A percentile compares a stretch with the other conserved stretches of the same genome.
phyloP scores from a whole-genome alignment of 352 stramenopile species.

The Halophytophthora batemanensis region DNA sequence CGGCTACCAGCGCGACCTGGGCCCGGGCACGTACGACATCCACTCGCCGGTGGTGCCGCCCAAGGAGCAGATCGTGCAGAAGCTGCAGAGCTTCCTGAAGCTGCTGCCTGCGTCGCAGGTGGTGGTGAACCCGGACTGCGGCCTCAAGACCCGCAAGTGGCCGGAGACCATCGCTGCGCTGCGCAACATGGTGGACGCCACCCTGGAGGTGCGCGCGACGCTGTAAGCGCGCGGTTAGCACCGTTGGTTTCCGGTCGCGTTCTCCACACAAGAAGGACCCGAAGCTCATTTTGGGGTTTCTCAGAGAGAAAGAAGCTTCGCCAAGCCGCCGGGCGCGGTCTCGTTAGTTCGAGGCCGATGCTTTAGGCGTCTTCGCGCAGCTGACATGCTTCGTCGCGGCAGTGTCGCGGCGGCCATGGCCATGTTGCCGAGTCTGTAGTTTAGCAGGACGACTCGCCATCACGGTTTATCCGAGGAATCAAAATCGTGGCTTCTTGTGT shows the following conservation, averaged over 20 bases:
- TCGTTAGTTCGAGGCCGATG: not conserved
- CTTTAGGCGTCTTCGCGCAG: conserved; percentile 25
- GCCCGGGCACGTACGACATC: conserved; percentile 93
- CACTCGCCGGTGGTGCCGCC: conserved; percentile 92
- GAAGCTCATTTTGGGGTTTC: conserved; percentile 21
- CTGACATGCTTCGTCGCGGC: conserved; percentile 21
- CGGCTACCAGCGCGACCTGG: conserved; percentile 89
- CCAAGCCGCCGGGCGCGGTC: conserved; percentile 20
- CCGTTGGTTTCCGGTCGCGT: not conserved
- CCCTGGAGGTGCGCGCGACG: conserved; percentile 61
- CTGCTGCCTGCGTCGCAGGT: conserved; percentile 73
- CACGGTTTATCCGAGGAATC: conserved; percentile 30
- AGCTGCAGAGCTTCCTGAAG: conserved; percentile 85
- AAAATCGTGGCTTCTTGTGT: conserved; percentile 23
- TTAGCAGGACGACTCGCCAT: conserved; percentile 36
- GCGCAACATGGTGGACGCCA: conserved; percentile 88
- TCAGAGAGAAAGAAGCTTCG: conserved; percentile 25
- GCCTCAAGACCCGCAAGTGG: conserved; percentile 93
- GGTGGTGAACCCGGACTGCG: conserved; percentile 92
- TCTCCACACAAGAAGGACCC: conserved; percentile 6
- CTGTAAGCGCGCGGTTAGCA: conserved; percentile 28
- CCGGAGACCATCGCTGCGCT: conserved; percentile 87
- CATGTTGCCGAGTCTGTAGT: conserved; percentile 35
- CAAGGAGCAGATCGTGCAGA: conserved; percentile 83
- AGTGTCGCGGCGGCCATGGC: conserved; percentile 21